Conservation (phyloP, 2,329 filamentous ascomycete species). For the Fusarium floridanum region DNA sequence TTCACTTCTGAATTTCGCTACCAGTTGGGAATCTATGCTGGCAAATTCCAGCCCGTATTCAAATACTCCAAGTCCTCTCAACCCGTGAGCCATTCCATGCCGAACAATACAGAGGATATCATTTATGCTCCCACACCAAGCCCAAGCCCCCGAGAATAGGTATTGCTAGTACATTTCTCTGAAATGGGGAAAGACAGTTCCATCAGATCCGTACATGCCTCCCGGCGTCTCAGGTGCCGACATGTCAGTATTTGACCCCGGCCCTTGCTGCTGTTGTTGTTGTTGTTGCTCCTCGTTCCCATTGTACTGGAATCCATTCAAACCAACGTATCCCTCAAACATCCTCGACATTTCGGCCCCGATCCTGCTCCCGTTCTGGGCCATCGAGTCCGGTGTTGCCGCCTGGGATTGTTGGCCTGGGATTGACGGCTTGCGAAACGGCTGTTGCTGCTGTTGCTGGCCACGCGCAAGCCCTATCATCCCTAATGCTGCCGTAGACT, state of each 20-base stretch:
- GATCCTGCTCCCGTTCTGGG: slow-evolving; percentile 63
- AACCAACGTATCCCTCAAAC: slow-evolving; percentile 55
- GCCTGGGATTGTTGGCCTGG: slow-evolving; percentile 42
- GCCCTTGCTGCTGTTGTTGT: slow-evolving; percentile 36
- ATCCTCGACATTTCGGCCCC: slow-evolving; percentile 67
- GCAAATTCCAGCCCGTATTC: not conserved
- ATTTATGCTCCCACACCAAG: not conserved
- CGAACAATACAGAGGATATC: slow-evolving; percentile 14
- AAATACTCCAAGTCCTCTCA: not conserved
- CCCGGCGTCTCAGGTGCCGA: slow-evolving; percentile 37
- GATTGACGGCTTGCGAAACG: slow-evolving; percentile 49
- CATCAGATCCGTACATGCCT: slow-evolving; percentile 45
- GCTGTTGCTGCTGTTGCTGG: slow-evolving; percentile 50
- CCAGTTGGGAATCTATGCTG: not conserved
- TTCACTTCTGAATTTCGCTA: not conserved
- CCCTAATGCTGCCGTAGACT: slow-evolving; percentile 65
- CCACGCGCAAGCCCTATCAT: slow-evolving; percentile 67
- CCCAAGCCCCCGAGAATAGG: not conserved
- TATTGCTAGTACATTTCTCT: slow-evolving; percentile 53
- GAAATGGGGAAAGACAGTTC: slow-evolving; percentile 54
- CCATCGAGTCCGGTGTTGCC: slow-evolving; percentile 40
- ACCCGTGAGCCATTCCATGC: not conserved
- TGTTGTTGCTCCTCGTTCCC: slow-evolving; percentile 46
- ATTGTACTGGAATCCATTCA: slow-evolving; percentile 51
- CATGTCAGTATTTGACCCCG: slow-evolving; percentile 41